Evolutionary conservation across 306 rosid genomes (phyloP).

Genomic region (Castanea mollissima): DNA sequence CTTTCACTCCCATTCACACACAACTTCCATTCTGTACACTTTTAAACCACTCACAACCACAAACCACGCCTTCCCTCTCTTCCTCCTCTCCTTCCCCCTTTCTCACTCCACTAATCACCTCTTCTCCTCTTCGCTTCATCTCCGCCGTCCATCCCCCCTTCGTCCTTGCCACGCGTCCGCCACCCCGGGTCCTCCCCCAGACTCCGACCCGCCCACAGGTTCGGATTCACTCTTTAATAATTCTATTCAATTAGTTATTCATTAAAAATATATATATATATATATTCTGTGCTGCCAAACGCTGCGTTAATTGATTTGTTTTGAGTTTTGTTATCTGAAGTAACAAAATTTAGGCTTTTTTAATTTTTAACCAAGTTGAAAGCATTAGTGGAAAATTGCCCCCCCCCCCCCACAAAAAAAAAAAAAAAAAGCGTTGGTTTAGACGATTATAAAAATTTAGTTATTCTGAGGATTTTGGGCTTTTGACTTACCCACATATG

Average conservation of each 20-base stretch:
- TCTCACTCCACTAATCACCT: conserved; percentile 1
- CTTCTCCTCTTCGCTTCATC: conserved; percentile 27
- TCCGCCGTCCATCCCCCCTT: conserved; percentile 22
- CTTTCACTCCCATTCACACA: background rate
- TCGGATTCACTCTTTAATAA: conserved; percentile 16
- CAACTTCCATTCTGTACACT: background rate
- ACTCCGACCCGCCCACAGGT: conserved; percentile 39
- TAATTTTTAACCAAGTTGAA: too few species aligned
- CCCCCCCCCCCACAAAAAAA: too few species aligned
- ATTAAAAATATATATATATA: too few species aligned
- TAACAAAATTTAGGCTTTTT: too few species aligned
- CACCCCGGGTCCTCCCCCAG: conserved; percentile 42
- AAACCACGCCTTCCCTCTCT: conserved; percentile 1
- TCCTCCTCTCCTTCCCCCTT: conserved; percentile 8
- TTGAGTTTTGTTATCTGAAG: too few species aligned
- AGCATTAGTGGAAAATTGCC: too few species aligned
- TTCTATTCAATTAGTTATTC: background rate
- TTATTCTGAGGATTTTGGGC: too few species aligned
- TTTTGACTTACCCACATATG: too few species aligned
- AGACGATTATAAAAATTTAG: too few species aligned
- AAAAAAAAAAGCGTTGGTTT: too few species aligned
- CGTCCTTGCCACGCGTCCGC: conserved; percentile 44
- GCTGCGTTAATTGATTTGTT: too few species aligned
- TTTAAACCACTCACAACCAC: background rate
- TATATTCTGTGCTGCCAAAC: too few species aligned